Evolutionary conservation across 1,284 basidiomycete genomes (phyloP).

Genomic region (Trametes polyzona): DNA sequence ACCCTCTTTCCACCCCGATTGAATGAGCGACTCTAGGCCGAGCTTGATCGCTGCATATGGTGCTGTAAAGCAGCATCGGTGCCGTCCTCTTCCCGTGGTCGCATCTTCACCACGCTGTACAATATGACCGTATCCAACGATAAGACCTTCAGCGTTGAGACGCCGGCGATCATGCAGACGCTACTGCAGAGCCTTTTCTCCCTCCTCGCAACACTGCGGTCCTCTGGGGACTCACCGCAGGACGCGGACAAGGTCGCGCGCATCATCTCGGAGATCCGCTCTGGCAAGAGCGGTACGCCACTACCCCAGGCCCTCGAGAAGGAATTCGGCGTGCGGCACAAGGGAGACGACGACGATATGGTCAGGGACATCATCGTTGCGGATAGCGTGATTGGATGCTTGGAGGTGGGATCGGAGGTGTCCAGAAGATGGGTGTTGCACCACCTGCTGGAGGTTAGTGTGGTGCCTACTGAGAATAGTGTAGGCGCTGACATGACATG

Average conservation of each 20-base stretch:
- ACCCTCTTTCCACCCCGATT: background rate
- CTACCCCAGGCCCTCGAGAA: constrained; percentile 38
- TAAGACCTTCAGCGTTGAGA: constrained; percentile 45
- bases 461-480: background rate
- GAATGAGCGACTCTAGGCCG: constrained; percentile 40
- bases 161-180: constrained; percentile 53
- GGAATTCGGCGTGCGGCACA: constrained; percentile 40
- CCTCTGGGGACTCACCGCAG: constrained; percentile 20
- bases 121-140: constrained; percentile 52
- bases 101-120: constrained; percentile 53
- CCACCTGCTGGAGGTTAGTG: constrained; percentile 35
- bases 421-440: constrained; percentile 39
- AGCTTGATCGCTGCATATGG: constrained; percentile 66
- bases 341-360: constrained; percentile 35
- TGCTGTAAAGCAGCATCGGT: constrained; percentile 61
- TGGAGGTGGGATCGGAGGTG: constrained; percentile 38
- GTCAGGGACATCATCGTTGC: constrained; percentile 34
- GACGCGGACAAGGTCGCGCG: constrained; percentile 35
- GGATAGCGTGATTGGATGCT: constrained; percentile 41
- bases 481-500: background rate
- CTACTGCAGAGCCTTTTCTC: constrained; percentile 56
- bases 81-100: constrained; percentile 45
- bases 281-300: constrained; percentile 38
- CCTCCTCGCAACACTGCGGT: constrained; percentile 45
- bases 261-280: constrained; percentile 34